Percentiles rank a stretch among this genome's conserved stretches.
Conservation (phyloP, 352 stramenopile genomes). For the Phytophthora idaei region DNA sequence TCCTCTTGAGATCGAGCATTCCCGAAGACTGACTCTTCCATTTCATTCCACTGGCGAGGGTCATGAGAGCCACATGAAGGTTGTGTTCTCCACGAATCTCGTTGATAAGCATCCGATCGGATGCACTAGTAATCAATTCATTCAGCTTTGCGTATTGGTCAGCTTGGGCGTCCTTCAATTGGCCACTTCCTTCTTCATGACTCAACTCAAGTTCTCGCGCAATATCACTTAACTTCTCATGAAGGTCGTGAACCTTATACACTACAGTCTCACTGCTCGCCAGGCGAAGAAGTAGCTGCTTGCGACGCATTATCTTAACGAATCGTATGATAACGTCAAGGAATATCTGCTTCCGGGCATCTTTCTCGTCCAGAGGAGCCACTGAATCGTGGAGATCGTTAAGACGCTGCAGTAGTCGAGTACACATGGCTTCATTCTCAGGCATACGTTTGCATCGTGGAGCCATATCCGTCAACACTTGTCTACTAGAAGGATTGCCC, state of each 20-base stretch:
- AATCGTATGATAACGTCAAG: constrained; percentile 13
- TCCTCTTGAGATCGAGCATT: constrained; percentile 18
- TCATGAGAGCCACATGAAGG: constrained; percentile 21
- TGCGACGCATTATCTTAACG: constrained; percentile 5
- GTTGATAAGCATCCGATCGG: constrained; percentile 12
- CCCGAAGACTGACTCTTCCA: constrained; percentile 2
- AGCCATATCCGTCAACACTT: constrained; percentile 5
- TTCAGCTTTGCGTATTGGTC: constrained; percentile 4
- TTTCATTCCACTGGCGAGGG: constrained; percentile 16
- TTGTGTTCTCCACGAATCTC: constrained; percentile 10
- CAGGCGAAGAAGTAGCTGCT: constrained; percentile 9
- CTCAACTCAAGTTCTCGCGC: background rate
- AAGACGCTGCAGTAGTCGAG: constrained; percentile 7
- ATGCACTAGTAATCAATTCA: background rate
- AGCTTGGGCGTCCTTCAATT: background rate
- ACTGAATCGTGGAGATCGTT: constrained; percentile 11
- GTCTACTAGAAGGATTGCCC: constrained; percentile 1
- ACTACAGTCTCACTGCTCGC: constrained; percentile 2
- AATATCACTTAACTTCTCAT: background rate
- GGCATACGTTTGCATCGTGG: constrained; percentile 11
- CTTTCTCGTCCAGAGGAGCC: constrained; percentile 35
- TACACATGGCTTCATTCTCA: constrained; percentile 15
- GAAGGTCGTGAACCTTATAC: constrained; percentile 1
- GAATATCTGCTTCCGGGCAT: constrained; percentile 42
- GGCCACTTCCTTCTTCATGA: background rate